Evolutionary conservation across 306 rosid genomes (phyloP).

Genomic region (Alnus rubra): DNA sequence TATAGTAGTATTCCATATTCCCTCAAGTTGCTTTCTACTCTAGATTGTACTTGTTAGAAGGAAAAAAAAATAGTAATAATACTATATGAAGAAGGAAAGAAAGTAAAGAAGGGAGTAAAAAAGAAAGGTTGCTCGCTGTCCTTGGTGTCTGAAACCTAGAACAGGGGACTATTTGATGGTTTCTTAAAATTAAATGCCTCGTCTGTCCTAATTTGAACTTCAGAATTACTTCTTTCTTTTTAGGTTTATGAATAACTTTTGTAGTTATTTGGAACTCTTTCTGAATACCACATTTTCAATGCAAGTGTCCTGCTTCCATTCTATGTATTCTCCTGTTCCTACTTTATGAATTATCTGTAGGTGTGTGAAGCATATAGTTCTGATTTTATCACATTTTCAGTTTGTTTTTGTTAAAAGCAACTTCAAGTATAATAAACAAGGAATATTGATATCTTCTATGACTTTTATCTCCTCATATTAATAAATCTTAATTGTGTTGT

Average conservation of each 20-base stretch:
- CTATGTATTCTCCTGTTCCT: neutral
- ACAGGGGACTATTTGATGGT: neutral
- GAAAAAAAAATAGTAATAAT: neutral
- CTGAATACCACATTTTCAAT: neutral
- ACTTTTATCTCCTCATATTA: conserved; percentile 15
- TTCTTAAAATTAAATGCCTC: conserved; percentile 13
- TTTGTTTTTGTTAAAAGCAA: neutral
- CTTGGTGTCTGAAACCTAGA: neutral
- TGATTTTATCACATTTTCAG: neutral
- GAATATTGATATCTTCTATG: conserved; percentile 24
- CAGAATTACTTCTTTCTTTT: neutral
- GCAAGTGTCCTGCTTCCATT: neutral
- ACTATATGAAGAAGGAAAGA: neutral
- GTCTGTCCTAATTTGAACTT: neutral
- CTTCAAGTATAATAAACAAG: neutral
- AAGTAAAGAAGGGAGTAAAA: neutral
- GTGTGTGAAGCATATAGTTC: neutral
- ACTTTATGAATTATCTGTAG: neutral
- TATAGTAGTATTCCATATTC: neutral
- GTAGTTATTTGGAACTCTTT: neutral
- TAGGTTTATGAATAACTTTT: neutral
- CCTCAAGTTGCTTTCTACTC: neutral
- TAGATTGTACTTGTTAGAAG: neutral
- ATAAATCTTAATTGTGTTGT: conserved; percentile 27
- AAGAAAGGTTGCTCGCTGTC: neutral